Evolutionary conservation across 1,284 basidiomycete genomes (phyloP), one percentile per base, ranked within the genome.

Genomic region (Lignosus rhinocerotis): DNA sequence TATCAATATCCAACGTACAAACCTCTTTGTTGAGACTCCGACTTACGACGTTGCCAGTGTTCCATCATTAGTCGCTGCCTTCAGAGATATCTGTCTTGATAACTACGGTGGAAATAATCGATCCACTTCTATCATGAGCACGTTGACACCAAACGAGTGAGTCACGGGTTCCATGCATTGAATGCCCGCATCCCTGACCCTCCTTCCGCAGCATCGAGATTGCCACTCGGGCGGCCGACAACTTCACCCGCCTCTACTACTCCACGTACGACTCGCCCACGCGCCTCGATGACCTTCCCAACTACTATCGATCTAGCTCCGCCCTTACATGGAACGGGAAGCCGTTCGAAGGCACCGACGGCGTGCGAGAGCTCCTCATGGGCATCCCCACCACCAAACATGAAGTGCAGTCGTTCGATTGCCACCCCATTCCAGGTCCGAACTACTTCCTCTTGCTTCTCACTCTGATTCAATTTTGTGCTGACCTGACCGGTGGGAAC

Each of bases 271-370:
- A 93, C 75, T 89, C 90, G 11, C 73, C 82, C 56, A 84, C 84
- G 17, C 84, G 90, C 45, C 76, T 83, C 38, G 80, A 83, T 48
- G 87, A 89, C 66, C 73, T 94, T 8, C 87, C 88, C 49, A 83
- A 88, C 64, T 89, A 93, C 70, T 94, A 94, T 68, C 85, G 91
- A 4, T 75, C 84, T 17, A 77, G 78, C 2, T 93, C 92, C 2
- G 85, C 89, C 1, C 70, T 93, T 61, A 86, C 86, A 41, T 94
- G 92, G 92, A 94, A 94, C 66, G 92, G 92, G n/a, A 91, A 84
- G 58, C 86, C 90, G 1, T 85, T 87, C 58, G 83, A 88, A 60
- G 90, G 89, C 10, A 73, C 78, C 10, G 86, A 87, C 16, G 88
- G 87, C 6, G 76, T 93, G 43, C 80, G 79, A 51, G 78, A 84